A percentile compares a stretch with the other conserved stretches of the same genome.
Conservation (phyloP, 371 early-diverging fungal species). For the Lichtheimia ornata region DNA sequence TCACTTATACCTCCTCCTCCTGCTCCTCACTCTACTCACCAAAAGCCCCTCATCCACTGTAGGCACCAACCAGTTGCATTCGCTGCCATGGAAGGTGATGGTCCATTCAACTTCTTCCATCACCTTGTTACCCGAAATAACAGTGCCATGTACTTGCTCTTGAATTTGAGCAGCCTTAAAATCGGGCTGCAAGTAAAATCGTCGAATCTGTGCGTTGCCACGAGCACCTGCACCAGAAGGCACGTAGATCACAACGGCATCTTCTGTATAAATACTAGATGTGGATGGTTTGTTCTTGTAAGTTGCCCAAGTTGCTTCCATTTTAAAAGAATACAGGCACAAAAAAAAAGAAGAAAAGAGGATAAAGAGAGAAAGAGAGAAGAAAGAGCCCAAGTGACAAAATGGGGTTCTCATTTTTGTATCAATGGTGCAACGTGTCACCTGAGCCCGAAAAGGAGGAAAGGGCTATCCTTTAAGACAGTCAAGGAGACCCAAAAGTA, state of each 20-base stretch:
- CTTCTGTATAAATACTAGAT: conserved; percentile 31
- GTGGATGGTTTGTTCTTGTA: conserved; percentile 42
- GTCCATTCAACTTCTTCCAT: conserved; percentile 50
- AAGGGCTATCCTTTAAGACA: not conserved
- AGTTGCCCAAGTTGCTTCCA: conserved; percentile 31
- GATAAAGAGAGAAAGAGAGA: conserved; percentile 7
- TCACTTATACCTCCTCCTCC: not conserved
- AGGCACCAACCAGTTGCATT: conserved; percentile 46
- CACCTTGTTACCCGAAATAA: conserved; percentile 20
- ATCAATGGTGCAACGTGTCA: conserved; percentile 9
- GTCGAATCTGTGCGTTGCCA: conserved; percentile 34
- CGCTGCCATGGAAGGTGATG: conserved; percentile 34
- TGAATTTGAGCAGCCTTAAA: conserved; percentile 28
- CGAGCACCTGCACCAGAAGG: conserved; percentile 41
- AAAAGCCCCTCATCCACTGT: conserved; percentile 24
- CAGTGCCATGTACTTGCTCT: conserved; percentile 38
- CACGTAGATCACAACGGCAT: conserved; percentile 42
- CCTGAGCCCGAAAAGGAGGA: not conserved
- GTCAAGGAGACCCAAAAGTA: no score
- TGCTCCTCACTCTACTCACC: conserved; percentile 11
- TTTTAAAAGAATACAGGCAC: conserved; percentile 10
- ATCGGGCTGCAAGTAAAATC: conserved; percentile 33
- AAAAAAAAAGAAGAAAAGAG: conserved; percentile 9
- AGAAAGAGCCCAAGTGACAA: not conserved
- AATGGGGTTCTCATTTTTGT: not conserved